Evolutionary conservation across 306 rosid species (phyloP), one percentile per base, ranked within the genome.

Genomic region (Amphicarpaea edgeworthii): DNA sequence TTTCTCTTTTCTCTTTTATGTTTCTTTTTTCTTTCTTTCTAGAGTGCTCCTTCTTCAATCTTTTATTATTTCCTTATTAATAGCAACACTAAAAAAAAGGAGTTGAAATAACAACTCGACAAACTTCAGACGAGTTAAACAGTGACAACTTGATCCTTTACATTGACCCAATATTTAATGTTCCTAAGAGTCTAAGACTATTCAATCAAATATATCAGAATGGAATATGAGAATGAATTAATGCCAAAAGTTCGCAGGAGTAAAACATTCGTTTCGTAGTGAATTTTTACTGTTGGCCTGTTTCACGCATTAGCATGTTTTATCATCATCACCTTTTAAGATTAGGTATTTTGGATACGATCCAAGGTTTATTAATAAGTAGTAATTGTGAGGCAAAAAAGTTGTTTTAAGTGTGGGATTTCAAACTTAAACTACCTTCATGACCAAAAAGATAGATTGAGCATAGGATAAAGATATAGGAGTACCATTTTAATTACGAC

Each of bases 221-320:
- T 64, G 67, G 73, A 49, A 49, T 21, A 51, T 60, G 64, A 59
- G 47, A 68, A 47, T 30, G 69, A 59, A 49, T 74, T 72, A 70
- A 79, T 81, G 86, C 82, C 88, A 74, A 61, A 86, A 72, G 55
- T 17, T 79, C 70, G 42, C 10, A 46, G 23, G 83, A 70, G 20
- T 58, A 76, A 84, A 6, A 38, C 16, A 38, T 40, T 32, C 49
- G 28, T 34, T 16, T 38, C 8, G 12, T 10, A 58, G 34, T 55
- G 42, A 12, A 5, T 24, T 8, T 43, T 30, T 46, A 46, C 26
- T 26, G 8, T 34, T 32, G 14, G 14, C 24, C 3, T 37, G 40
- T 74, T 46, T n/a, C 51, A 47, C 63, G 62, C 15, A 7, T 32
- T 8, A 3, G 49, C 54, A 63, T 75, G 12, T 19, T 64, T 32